Evolutionary conservation across 1,284 basidiomycete species (phyloP).

Genomic region (Uromyces viciae-fabae): DNA sequence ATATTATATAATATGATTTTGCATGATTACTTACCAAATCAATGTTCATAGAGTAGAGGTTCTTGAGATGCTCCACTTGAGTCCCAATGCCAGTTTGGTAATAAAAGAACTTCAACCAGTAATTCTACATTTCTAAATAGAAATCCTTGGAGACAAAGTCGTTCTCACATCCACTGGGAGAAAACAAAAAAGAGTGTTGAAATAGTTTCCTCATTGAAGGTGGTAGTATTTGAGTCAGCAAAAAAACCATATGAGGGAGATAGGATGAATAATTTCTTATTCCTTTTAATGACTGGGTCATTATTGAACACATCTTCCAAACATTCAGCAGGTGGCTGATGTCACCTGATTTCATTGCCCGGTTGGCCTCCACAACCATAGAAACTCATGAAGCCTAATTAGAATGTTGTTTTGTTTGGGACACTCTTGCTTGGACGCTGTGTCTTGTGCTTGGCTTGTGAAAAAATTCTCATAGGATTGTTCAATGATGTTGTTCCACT

Average conservation of each 20-base stretch:
- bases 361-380: neutral
- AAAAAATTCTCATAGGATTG: neutral
- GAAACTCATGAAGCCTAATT: neutral
- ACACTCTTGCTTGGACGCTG: neutral
- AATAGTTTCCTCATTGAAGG: neutral
- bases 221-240: neutral
- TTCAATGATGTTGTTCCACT: neutral
- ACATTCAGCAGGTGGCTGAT: constrained; percentile 4
- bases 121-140: constrained; percentile 21
- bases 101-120: constrained; percentile 21
- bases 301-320: constrained; percentile 10
- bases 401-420: neutral
- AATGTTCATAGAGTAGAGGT: constrained; percentile 3
- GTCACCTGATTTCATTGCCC: constrained; percentile 7
- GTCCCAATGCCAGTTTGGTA: constrained; percentile 7
- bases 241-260: neutral
- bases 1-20: no score
- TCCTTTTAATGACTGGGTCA: neutral
- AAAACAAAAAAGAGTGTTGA: constrained; percentile 8
- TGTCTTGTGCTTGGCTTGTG: neutral
- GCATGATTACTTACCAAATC: neutral
- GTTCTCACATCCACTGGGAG: neutral
- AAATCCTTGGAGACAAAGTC: constrained; percentile 20
- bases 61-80: neutral
- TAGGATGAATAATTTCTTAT: neutral